Conservation (phyloP, 1,284 basidiomycete genomes). For the Sanguinoderma infundibulare region DNA sequence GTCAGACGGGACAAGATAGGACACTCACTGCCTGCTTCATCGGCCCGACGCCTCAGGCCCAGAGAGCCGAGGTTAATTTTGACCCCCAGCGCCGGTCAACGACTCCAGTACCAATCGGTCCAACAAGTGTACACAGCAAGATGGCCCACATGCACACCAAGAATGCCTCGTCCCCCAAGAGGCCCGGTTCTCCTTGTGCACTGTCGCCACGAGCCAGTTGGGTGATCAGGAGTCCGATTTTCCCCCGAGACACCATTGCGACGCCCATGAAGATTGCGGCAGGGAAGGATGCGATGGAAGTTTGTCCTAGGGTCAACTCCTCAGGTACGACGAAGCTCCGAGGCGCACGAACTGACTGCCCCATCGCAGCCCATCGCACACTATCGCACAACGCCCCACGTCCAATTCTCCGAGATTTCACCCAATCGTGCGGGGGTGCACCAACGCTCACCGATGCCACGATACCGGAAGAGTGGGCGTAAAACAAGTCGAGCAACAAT, state of each 20-base stretch:
- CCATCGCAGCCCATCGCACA: too few relatives aligned
- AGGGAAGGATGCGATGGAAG: slow-evolving; percentile 8
- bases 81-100: slow-evolving; percentile 27
- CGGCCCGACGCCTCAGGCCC: slow-evolving; percentile 19
- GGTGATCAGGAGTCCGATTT: slow-evolving; percentile 52
- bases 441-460: slow-evolving; percentile 28
- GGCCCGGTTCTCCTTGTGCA: slow-evolving; percentile 12
- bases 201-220: slow-evolving; percentile 29
- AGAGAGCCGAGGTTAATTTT: slow-evolving; percentile 19
- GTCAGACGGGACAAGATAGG: background rate
- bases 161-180: slow-evolving; percentile 46
- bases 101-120: slow-evolving; percentile 45
- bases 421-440: slow-evolving; percentile 26
- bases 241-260: slow-evolving; percentile 56
- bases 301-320: background rate
- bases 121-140: slow-evolving; percentile 51
- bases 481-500: slow-evolving; percentile 33
- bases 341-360: too few relatives aligned
- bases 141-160: slow-evolving; percentile 53
- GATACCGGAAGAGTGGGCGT: slow-evolving; percentile 33
- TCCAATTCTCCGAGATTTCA: slow-evolving; percentile 29
- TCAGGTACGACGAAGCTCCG: background rate
- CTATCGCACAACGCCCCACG: slow-evolving; percentile 54
- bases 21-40: background rate
- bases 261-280: slow-evolving; percentile 36